Base-by-base conservation (phyloP, 495 filamentous ascomycete species). In the Pyrenula massariospora region DNA sequence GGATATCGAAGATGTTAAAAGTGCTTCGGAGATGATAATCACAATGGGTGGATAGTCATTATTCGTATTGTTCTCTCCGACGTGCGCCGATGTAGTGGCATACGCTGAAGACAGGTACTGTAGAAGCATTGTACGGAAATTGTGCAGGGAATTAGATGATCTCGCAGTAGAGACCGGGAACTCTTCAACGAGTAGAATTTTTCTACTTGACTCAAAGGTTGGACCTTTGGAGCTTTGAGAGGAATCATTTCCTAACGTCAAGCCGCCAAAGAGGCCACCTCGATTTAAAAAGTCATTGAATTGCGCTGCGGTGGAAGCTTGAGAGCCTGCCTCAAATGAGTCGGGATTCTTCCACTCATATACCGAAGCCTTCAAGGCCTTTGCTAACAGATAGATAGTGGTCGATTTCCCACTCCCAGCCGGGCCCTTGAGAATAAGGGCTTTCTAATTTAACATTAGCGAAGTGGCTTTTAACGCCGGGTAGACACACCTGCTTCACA, bases 401-500 rank as follows among this genome's bases (percentile, higher is more conserved):
- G 90, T 87, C 1, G 92, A 96, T 68, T 99, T 99, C 8, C 91
- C 94, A 22, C 85, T 84, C 11, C 94, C 94, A 20, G 94, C 91
- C n/a, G 89, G 82, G 12, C 94, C 94, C 64, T 89, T 94, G 12
- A 99, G 70, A 31, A 97, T 73, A 48, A 97, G 77, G 42, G 96
- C 64, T 65, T 84, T 79, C 76, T 92, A 73, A 56, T 75, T 70
- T 64, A 76, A 70, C 19, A 51, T 56, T 19, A 22, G 31, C 24
- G n/a, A 22, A 21, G 15, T n/a, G n/a, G 22, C 48, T 24, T 25
- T 60, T 21, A 25, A 47, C 12, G 8, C 15, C 15, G 21, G 51
- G 12, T 24, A 25, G 12, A 57, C 68, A 51, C 63, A 76, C 73
- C 61, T 71, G 71, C 48, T 62, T 57, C 52, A 58, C 65, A 53